phyloP scores from a whole-genome alignment of 1,284 basidiomycete genomes.

The Trichosporon sp. region DNA sequence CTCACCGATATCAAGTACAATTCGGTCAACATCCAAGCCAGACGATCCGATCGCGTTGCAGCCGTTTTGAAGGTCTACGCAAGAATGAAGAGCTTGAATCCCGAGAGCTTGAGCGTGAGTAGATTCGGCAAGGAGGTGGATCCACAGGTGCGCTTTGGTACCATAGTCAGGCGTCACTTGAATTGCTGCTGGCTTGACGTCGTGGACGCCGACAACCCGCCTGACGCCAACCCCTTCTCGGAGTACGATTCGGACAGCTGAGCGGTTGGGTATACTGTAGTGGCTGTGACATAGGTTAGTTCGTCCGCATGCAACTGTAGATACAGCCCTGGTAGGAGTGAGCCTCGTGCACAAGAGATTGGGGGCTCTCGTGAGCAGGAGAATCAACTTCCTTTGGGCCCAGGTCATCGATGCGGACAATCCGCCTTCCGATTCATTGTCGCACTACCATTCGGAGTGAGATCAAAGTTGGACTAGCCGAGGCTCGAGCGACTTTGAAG shows the following conservation, averaged over 20 bases:
- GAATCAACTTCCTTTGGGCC: no score
- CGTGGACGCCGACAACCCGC: neutral
- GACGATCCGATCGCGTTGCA: neutral
- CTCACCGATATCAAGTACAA: neutral
- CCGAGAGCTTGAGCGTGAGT: neutral
- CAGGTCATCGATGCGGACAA: no score
- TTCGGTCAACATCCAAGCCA: neutral
- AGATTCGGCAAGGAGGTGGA: neutral
- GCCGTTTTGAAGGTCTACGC: neutral
- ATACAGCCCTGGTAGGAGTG: no score
- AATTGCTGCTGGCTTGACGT: neutral
- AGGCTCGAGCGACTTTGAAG: no score
- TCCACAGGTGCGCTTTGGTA: neutral
- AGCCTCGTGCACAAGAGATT: no score
- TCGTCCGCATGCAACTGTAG: no score
- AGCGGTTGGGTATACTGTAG: no score
- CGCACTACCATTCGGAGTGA: no score
- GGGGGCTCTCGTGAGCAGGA: no score
- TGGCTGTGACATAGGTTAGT: no score
- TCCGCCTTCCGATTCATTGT: no score
- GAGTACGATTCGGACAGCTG: neutral
- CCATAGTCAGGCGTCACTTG: neutral
- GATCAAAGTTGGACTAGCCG: no score
- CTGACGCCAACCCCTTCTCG: neutral
- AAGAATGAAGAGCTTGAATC: neutral